A percentile compares a stretch with the other conserved stretches of the same genome.
Evolutionary conservation across 257 asterid genomes (phyloP).

Genomic region (Verbena officinalis): DNA sequence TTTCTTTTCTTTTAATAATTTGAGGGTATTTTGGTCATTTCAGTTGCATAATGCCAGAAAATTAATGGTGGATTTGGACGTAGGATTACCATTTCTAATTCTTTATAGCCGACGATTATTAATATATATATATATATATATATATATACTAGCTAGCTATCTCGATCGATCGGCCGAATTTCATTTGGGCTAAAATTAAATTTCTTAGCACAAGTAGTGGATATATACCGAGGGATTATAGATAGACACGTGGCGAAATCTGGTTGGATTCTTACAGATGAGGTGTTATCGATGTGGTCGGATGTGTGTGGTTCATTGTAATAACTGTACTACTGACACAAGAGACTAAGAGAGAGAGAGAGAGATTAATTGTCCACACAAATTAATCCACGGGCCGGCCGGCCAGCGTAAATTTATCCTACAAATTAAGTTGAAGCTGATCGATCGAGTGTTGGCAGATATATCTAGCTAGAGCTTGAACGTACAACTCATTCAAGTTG

Average conservation of each 20-base stretch:
- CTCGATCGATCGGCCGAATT: too few relatives aligned
- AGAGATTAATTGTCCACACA: conserved; percentile 25
- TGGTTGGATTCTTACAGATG: conserved; percentile 55
- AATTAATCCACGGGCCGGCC: neutral
- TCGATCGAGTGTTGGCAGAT: conserved; percentile 8
- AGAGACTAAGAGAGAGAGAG: conserved; percentile 16
- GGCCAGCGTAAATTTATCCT: conserved; percentile 24
- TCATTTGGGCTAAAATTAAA: too few relatives aligned
- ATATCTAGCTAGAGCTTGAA: conserved; percentile 20
- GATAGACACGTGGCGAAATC: conserved; percentile 49
- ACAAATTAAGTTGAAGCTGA: too few relatives aligned
- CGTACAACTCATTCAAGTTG: conserved; percentile 8
- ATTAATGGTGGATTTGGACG: too few relatives aligned
- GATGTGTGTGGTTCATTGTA: conserved; percentile 42
- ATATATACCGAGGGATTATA: neutral
- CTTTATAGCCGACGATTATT: too few relatives aligned
- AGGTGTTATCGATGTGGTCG: conserved; percentile 45
- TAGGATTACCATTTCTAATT: too few relatives aligned
- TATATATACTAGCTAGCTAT: too few relatives aligned
- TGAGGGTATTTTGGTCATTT: neutral
- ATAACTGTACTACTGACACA: too few relatives aligned
- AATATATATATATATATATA: too few relatives aligned
- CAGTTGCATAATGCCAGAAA: too few relatives aligned
- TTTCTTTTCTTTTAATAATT: neutral
- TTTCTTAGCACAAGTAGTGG: neutral